Evolutionary conservation across 2,329 filamentous ascomycete genomes (phyloP).

Genomic region (Nothopassalora personata): DNA sequence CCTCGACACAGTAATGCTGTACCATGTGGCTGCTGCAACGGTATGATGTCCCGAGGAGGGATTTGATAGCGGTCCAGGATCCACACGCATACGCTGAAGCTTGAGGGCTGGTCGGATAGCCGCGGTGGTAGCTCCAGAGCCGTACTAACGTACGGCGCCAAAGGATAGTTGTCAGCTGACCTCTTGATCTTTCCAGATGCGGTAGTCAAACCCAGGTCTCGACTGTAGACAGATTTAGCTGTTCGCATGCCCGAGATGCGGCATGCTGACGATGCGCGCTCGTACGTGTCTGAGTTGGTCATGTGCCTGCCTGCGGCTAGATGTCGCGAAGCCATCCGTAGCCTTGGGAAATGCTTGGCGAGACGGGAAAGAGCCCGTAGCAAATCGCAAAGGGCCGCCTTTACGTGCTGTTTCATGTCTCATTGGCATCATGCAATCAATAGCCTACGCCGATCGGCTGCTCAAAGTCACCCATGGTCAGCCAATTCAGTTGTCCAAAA

Average conservation of each 20-base stretch:
- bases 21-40: neutral
- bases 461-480: conserved; percentile 9
- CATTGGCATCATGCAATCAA: neutral
- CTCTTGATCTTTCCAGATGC: neutral
- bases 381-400: neutral
- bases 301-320: neutral
- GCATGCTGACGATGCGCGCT: neutral
- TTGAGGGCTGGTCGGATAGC: neutral
- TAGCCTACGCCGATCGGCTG: conserved; percentile 2
- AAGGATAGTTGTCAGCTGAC: conserved; percentile 1
- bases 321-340: neutral
- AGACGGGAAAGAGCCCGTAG: neutral
- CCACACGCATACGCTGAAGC: neutral
- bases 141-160: neutral
- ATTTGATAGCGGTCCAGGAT: conserved; percentile 1
- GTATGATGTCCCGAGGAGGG: conserved; percentile 1
- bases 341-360: neutral
- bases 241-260: neutral
- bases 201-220: neutral
- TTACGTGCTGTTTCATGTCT: neutral
- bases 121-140: neutral
- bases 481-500: conserved; percentile 17
- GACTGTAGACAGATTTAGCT: neutral
- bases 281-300: neutral
- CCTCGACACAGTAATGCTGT: neutral